Percentiles rank a stretch among this genome's conserved stretches.
Evolutionary conservation across 2,329 filamentous ascomycete genomes (phyloP).

Genomic region (Xylaria sp.): DNA sequence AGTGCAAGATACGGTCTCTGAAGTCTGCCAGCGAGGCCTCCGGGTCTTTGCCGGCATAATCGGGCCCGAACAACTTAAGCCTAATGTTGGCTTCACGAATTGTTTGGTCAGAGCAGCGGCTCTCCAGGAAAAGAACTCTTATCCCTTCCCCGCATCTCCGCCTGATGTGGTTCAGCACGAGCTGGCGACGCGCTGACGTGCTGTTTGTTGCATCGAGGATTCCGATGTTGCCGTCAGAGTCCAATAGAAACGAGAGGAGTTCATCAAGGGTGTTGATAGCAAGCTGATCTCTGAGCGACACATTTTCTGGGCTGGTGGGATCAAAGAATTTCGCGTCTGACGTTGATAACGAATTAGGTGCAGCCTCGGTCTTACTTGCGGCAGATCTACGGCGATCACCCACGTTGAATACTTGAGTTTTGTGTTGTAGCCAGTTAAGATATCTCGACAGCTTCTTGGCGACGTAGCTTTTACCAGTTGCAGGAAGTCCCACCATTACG

Average conservation of each 20-base stretch:
- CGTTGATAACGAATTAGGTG: conserved; percentile 15
- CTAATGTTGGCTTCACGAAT: conserved; percentile 33
- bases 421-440: conserved; percentile 34
- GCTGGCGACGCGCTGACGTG: conserved; percentile 28
- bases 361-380: conserved; percentile 10
- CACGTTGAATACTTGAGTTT: conserved; percentile 30
- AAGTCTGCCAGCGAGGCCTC: conserved; percentile 32
- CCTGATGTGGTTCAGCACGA: conserved; percentile 25
- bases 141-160: conserved; percentile 8
- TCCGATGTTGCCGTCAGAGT: conserved; percentile 28
- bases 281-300: conserved; percentile 33
- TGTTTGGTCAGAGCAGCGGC: conserved; percentile 22
- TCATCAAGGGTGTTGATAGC: conserved; percentile 33
- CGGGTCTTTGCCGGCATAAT: conserved; percentile 32
- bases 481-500: conserved; percentile 34
- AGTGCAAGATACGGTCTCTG: conserved; percentile 26
- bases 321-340: conserved; percentile 31
- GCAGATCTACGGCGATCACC: conserved; percentile 31
- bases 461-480: conserved; percentile 34
- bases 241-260: conserved; percentile 24
- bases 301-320: conserved; percentile 27
- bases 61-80: conserved; percentile 31
- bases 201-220: conserved; percentile 36
- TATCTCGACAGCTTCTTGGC: conserved; percentile 34
- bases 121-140: conserved; percentile 31